Conservation (phyloP, 345 rosid species). For the Anacardium occidentale region DNA sequence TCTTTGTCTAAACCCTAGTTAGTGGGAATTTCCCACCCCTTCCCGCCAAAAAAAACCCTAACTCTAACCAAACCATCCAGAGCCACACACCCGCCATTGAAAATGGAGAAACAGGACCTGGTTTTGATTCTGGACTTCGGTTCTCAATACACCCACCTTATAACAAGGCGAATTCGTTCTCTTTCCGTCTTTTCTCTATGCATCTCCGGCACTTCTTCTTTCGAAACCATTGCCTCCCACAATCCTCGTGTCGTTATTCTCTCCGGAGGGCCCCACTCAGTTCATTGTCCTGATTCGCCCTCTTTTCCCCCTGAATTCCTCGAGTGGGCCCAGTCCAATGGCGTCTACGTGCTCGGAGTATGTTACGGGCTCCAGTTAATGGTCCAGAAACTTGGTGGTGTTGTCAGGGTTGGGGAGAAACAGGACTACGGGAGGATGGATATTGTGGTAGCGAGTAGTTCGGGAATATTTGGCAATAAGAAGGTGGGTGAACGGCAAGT, state of each 20-base stretch:
- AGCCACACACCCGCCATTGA: constrained; percentile 4
- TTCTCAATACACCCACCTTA: constrained; percentile 91
- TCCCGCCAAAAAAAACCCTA: constrained; percentile 40
- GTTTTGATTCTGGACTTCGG: constrained; percentile 93
- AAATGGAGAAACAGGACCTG: constrained; percentile 52
- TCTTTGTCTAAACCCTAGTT: too few relatives aligned
- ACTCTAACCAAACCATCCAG: constrained; percentile 5
- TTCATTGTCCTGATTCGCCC: constrained; percentile 69
- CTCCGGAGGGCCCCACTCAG: constrained; percentile 97
- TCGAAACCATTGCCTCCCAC: constrained; percentile 50
- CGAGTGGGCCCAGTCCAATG: constrained; percentile 64
- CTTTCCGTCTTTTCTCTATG: constrained; percentile 85
- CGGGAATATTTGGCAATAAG: constrained; percentile 63
- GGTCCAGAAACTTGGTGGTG: constrained; percentile 84
- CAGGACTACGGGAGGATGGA: constrained; percentile 98
- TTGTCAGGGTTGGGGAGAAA: constrained; percentile 64
- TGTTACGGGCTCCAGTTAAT: constrained; percentile 88
- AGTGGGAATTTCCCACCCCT: neutral
- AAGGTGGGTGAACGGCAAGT: constrained; percentile 65
- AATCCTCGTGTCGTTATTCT: constrained; percentile 80
- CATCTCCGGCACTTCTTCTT: constrained; percentile 77
- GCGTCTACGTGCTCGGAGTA: constrained; percentile 67
- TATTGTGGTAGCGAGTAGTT: constrained; percentile 53
- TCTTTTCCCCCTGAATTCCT: constrained; percentile 67
- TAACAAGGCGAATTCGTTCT: constrained; percentile 86